Conservation (phyloP, 2,329 filamentous ascomycete species). For the Nemania abortiva region DNA sequence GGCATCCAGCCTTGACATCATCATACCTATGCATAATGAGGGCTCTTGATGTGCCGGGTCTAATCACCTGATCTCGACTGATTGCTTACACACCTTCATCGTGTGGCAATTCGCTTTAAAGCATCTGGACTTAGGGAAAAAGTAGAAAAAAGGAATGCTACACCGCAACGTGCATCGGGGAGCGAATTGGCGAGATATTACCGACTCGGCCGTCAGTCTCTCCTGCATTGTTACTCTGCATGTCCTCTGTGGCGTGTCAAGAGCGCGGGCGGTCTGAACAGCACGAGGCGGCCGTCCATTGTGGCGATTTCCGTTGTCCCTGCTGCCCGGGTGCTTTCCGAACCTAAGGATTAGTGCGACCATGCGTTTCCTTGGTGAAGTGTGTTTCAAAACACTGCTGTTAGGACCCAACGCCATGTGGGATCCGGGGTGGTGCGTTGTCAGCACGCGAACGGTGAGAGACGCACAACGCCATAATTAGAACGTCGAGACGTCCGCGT, state of each 20-base stretch:
- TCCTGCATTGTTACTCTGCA: constrained; percentile 32
- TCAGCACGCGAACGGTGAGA: constrained; percentile 20
- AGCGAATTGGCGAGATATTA: constrained; percentile 17
- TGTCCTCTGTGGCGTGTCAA: constrained; percentile 7
- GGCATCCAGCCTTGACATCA: constrained; percentile 19
- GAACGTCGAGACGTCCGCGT: constrained; percentile 21
- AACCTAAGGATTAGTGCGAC: not conserved
- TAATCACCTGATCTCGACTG: constrained; percentile 29
- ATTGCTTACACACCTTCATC: constrained; percentile 4
- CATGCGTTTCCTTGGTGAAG: not conserved
- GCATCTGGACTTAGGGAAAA: not conserved
- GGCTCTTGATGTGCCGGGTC: not conserved
- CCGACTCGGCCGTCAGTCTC: not conserved
- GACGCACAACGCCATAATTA: constrained; percentile 33
- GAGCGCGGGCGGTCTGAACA: not conserved
- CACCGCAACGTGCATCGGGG: constrained; percentile 18
- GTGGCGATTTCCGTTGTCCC: constrained; percentile 1
- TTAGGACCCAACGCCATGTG: constrained; percentile 24
- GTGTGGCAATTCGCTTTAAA: not conserved
- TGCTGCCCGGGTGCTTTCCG: constrained; percentile 3
- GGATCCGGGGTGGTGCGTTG: constrained; percentile 4
- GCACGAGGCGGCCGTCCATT: constrained; percentile 23
- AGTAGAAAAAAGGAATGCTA: not conserved
- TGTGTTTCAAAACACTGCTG: not conserved
- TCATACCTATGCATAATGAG: not conserved